These are phyloP conservation scores for Begonia loranthoides DNA, from an alignment of 306 rosid genomes.

Conservation along the genomic window DNA sequence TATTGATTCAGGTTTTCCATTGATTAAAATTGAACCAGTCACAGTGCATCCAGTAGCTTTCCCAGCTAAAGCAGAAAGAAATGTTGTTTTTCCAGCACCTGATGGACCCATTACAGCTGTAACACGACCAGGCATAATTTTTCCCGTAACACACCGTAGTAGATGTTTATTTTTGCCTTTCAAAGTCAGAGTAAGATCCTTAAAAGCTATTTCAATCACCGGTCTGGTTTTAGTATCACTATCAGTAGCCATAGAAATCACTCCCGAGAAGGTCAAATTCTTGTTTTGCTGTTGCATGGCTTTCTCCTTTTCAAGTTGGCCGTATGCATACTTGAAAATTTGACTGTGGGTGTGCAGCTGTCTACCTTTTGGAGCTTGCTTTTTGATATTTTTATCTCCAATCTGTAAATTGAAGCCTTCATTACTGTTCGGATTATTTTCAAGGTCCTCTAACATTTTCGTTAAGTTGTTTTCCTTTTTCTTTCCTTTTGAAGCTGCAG, in stretches of 20 bases:
- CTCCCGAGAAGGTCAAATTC: conserved; percentile 62
- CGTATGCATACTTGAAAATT: conserved; percentile 77
- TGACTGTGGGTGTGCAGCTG: conserved; percentile 55
- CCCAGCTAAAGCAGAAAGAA: conserved; percentile 71
- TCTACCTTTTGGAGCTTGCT: conserved; percentile 42
- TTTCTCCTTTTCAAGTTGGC: conserved; percentile 74
- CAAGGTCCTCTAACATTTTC: conserved; percentile 43
- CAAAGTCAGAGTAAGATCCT: conserved; percentile 57
- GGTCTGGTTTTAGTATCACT: conserved; percentile 44
- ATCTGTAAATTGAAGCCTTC: conserved; percentile 56
- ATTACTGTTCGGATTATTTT: conserved; percentile 29
- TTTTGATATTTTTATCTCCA: conserved; percentile 58
- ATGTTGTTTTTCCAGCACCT: conserved; percentile 86
- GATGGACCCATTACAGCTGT: conserved; percentile 92
- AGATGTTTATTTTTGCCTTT: conserved; percentile 49
- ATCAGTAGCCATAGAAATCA: conserved; percentile 61
- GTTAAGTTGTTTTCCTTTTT: conserved; percentile 40
- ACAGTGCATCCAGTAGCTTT: conserved; percentile 51
- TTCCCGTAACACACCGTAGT: conserved; percentile 58
- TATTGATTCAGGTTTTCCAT: conserved; percentile 57
- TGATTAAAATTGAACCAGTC: conserved; percentile 50
- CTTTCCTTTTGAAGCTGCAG: conserved; percentile 24
- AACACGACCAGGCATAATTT: conserved; percentile 64
- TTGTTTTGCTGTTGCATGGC: conserved; percentile 62
- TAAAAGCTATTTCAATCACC: conserved; percentile 60